These are phyloP conservation scores for Luvunga scandens DNA, from an alignment of 345 rosid genomes.

Conservation along the genomic window DNA sequence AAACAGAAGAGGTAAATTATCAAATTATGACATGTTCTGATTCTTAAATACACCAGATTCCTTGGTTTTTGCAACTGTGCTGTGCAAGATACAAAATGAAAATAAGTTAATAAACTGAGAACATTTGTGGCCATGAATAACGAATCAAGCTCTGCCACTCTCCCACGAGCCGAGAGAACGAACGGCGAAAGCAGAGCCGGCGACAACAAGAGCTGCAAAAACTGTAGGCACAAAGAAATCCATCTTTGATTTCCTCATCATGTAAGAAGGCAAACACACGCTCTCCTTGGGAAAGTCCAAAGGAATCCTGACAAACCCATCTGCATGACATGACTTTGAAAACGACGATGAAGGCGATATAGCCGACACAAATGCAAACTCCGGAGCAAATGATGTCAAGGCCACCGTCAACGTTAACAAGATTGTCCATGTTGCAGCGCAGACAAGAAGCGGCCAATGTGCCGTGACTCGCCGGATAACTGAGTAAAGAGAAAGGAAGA, in stretches of 20 bases:
- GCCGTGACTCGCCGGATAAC: neutral
- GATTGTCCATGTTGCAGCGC: slow-evolving; percentile 31
- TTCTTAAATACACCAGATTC: neutral
- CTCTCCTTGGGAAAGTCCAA: slow-evolving; percentile 30
- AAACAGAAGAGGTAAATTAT: neutral
- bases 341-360: slow-evolving; percentile 26
- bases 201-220: slow-evolving; percentile 33
- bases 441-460: slow-evolving; percentile 10
- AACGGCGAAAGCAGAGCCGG: slow-evolving; percentile 33
- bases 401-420: slow-evolving; percentile 28
- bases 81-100: too few species aligned
- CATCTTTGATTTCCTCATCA: slow-evolving; percentile 29
- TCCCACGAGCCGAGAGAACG: slow-evolving; percentile 34
- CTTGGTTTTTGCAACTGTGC: neutral
- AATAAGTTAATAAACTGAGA: too few species aligned
- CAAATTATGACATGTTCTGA: neutral
- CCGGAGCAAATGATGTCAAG: slow-evolving; percentile 29
- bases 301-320: slow-evolving; percentile 30
- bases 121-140: neutral
- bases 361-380: slow-evolving; percentile 34
- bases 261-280: slow-evolving; percentile 29
- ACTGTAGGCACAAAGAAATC: slow-evolving; percentile 41
- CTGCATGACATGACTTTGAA: slow-evolving; percentile 20
- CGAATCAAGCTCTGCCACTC: neutral
- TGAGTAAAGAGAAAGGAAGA: slow-evolving; percentile 12